Evolutionary conservation across 2,329 filamentous ascomycete species (phyloP).

Genomic region (Talaromyces verruculosus): DNA sequence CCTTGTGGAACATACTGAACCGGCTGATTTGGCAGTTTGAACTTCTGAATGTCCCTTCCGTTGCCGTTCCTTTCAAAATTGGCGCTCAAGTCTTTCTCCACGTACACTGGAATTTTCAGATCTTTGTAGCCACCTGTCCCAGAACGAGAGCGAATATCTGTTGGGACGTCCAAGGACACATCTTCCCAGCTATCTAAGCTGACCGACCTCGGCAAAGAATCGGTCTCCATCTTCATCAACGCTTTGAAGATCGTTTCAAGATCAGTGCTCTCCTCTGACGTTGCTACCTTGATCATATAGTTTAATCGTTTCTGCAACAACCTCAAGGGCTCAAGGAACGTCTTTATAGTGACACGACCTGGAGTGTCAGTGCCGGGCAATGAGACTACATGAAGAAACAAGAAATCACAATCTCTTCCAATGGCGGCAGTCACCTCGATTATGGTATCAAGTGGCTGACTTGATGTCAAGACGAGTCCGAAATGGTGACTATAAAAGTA

Average conservation of each 20-base stretch:
- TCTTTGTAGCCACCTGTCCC: constrained; percentile 48
- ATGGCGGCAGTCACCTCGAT: constrained; percentile 86
- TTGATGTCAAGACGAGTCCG: constrained; percentile 81
- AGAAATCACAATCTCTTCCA: constrained; percentile 87
- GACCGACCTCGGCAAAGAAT: constrained; percentile 61
- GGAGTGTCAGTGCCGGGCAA: constrained; percentile 62
- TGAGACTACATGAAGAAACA: constrained; percentile 77
- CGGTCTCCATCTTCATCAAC: constrained; percentile 72
- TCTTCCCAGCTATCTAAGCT: constrained; percentile 93
- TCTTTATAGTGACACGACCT: constrained; percentile 80
- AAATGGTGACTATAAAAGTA: constrained; percentile 97
- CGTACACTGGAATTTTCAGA: constrained; percentile 58
- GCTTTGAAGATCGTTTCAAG: constrained; percentile 69
- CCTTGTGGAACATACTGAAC: constrained; percentile 81
- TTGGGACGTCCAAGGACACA: constrained; percentile 60
- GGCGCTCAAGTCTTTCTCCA: constrained; percentile 61
- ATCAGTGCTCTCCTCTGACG: constrained; percentile 67
- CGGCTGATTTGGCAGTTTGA: constrained; percentile 77
- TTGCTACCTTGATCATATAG: constrained; percentile 76
- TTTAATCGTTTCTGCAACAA: constrained; percentile 82
- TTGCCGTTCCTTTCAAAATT: constrained; percentile 38
- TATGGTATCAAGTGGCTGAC: constrained; percentile 71
- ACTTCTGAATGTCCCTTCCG: constrained; percentile 61
- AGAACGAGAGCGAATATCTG: constrained; percentile 55
- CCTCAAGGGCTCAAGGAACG: constrained; percentile 83